Percentiles rank a stretch among this genome's conserved stretches.
Evolutionary conservation across 2,329 filamentous ascomycete species (phyloP).

Genomic region (Verticillium alfalfae): DNA sequence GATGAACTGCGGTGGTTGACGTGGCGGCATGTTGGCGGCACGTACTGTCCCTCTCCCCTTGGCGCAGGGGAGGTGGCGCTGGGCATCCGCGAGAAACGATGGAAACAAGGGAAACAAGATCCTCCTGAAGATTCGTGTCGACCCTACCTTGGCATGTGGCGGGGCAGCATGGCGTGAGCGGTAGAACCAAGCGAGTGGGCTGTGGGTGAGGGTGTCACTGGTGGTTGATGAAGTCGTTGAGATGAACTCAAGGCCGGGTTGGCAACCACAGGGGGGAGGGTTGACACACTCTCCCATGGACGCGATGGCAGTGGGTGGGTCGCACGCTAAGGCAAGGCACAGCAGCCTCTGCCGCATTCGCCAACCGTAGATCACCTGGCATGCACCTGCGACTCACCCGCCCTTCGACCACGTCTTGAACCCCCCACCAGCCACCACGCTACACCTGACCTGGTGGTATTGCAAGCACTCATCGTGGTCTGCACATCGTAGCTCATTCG

Average conservation of each 20-base stretch:
- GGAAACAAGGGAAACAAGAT: neutral
- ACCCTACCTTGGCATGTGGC: neutral
- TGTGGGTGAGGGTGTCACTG: neutral
- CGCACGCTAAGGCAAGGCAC: neutral
- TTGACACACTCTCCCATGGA: neutral
- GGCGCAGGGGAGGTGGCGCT: neutral
- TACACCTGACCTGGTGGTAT: too few relatives aligned
- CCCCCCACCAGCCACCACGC: neutral
- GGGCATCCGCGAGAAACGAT: neutral
- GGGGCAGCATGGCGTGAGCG: neutral
- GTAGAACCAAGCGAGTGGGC: neutral
- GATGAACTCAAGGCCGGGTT: neutral
- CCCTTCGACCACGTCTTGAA: neutral
- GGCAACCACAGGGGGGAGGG: neutral
- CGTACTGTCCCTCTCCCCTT: neutral
- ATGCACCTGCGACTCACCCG: neutral
- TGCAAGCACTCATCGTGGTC: too few relatives aligned
- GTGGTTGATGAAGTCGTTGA: neutral
- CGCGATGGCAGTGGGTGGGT: neutral
- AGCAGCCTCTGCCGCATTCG: neutral
- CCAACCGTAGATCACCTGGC: neutral
- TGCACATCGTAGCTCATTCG: too few relatives aligned
- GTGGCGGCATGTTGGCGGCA: conserved; percentile 35
- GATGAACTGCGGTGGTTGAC: conserved; percentile 25
- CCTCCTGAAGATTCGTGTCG: neutral